phyloP scores from a whole-genome alignment of 2,329 filamentous ascomycete species.

The Cladophialophora bantiana region DNA sequence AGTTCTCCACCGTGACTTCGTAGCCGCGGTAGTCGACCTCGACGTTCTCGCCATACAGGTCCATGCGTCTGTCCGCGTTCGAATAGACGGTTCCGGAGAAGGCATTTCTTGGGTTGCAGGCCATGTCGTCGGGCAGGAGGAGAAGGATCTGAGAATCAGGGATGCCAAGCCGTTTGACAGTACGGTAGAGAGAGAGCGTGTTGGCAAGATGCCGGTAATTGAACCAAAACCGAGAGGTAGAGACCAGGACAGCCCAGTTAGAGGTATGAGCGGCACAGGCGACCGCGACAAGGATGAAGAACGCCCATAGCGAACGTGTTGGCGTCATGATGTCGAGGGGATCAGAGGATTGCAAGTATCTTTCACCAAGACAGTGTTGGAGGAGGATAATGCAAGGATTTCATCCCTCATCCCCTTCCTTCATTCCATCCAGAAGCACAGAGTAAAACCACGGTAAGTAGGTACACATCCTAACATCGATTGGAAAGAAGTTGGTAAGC shows the following conservation, averaged over 20 bases:
- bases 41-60: constrained; percentile 97
- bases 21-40: constrained; percentile 98
- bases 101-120: constrained; percentile 96
- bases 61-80: constrained; percentile 93
- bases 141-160: constrained; percentile 99
- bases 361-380: not conserved
- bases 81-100: constrained; percentile 98
- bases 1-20: constrained; percentile 98
- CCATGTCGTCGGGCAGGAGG: constrained; percentile 99
- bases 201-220: constrained; percentile 99
- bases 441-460: not conserved
- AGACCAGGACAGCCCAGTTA: constrained; percentile 99
- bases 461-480: not conserved
- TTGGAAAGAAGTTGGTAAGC: constrained; percentile 19
- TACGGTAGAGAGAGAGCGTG: constrained; percentile 95
- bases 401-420: not conserved
- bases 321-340: constrained; percentile 20
- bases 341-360: not conserved
- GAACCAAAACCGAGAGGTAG: constrained; percentile 99
- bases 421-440: not conserved
- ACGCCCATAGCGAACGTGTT: constrained; percentile 22
- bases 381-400: not conserved
- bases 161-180: constrained; percentile 95
- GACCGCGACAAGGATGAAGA: constrained; percentile 26
- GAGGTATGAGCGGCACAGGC: constrained; percentile 72